These are phyloP conservation scores for Aspergillus flavus DNA, from an alignment of 2,329 filamentous ascomycete genomes.

Conservation along the genomic window DNA sequence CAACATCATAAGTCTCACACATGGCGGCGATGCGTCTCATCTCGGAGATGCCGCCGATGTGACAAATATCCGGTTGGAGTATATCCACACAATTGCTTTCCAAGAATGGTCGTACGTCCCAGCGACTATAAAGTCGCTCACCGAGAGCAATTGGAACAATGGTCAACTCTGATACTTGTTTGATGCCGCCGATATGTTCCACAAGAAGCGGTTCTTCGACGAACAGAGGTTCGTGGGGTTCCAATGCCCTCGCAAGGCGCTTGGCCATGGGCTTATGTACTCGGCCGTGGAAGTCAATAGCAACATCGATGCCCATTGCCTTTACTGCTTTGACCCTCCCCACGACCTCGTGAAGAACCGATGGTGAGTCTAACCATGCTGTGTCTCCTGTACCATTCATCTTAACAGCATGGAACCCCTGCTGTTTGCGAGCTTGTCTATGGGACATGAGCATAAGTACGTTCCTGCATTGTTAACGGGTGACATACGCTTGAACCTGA, in stretches of 20 bases:
- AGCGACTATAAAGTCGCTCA: slow-evolving; percentile 70
- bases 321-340: slow-evolving; percentile 71
- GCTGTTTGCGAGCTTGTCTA: slow-evolving; percentile 47
- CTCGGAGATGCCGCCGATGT: slow-evolving; percentile 74
- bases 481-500: slow-evolving; percentile 53
- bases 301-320: slow-evolving; percentile 69
- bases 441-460: not conserved
- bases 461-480: not conserved
- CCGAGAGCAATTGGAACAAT: slow-evolving; percentile 70
- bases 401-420: slow-evolving; percentile 59
- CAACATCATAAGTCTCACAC: slow-evolving; percentile 63
- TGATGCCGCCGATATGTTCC: slow-evolving; percentile 69
- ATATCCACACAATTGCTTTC: slow-evolving; percentile 70
- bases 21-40: slow-evolving; percentile 68
- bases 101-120: slow-evolving; percentile 73
- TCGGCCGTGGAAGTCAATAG: slow-evolving; percentile 78
- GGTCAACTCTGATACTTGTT: slow-evolving; percentile 52
- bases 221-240: slow-evolving; percentile 70
- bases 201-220: slow-evolving; percentile 74
- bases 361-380: slow-evolving; percentile 75
- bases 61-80: slow-evolving; percentile 71
- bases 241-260: slow-evolving; percentile 68
- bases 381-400: slow-evolving; percentile 81
- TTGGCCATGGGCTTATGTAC: slow-evolving; percentile 79
- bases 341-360: slow-evolving; percentile 63